phyloP scores from a whole-genome alignment of 148 eudicot genomes.

The Heliamphora exappendiculata region DNA sequence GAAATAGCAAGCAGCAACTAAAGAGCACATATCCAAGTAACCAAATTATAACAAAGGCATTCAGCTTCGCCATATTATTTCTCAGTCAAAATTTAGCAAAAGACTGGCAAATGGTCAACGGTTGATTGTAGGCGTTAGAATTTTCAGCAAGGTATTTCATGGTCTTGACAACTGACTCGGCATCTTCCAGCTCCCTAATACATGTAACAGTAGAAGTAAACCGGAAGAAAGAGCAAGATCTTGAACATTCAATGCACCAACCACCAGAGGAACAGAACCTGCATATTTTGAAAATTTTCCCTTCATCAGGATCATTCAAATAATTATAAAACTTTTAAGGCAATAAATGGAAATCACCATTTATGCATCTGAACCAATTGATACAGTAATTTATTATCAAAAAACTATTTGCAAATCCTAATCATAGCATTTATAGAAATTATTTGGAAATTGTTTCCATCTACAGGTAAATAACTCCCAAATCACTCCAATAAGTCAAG shows the following conservation, averaged over 20 bases:
- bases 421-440: not conserved
- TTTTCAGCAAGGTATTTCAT: conserved; percentile 75
- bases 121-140: conserved; percentile 65
- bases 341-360: not conserved
- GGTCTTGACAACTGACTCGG: conserved; percentile 58
- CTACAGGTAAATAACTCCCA: not conserved
- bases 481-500: not conserved
- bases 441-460: not conserved
- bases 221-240: conserved; percentile 79
- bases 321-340: not conserved
- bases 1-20: not conserved
- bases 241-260: conserved; percentile 92
- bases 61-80: not conserved
- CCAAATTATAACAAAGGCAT: not conserved
- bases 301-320: conserved; percentile 1
- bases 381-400: not conserved
- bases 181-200: conserved; percentile 68
- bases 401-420: not conserved
- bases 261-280: conserved; percentile 86
- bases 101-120: conserved; percentile 17
- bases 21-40: not conserved
- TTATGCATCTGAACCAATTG: not conserved
- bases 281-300: conserved; percentile 14
- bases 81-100: not conserved
- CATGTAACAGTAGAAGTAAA: conserved; percentile 68